phyloP scores from a whole-genome alignment of 73 alveolate genomes.

The Paraurostyla sp. region DNA sequence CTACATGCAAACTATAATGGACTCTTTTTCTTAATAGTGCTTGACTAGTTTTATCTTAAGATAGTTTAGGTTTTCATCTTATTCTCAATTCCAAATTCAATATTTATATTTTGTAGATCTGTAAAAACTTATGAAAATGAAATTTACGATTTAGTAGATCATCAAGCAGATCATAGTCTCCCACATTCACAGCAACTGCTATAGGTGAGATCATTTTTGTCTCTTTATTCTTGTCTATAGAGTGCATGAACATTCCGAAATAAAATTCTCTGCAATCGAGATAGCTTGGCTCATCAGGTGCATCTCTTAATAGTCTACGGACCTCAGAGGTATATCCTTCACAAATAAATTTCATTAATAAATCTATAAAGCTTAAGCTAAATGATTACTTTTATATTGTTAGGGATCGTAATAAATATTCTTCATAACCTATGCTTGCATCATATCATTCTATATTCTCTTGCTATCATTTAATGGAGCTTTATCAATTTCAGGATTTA shows the following conservation, averaged over 20 bases:
- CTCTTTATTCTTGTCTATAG: conserved; percentile 32
- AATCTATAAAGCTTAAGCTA: not conserved
- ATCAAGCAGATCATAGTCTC: conserved; percentile 34
- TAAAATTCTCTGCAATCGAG: conserved; percentile 49
- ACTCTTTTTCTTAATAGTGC: conserved; percentile 3
- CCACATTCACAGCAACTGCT: conserved; percentile 53
- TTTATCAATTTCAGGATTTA: not conserved
- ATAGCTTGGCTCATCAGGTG: conserved; percentile 32
- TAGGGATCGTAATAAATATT: conserved; percentile 38
- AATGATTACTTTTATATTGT: conserved; percentile 16
- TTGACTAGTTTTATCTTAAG: conserved; percentile 7
- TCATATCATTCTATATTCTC: not conserved
- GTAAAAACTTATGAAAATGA: too few species aligned
- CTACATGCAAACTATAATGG: conserved; percentile 40
- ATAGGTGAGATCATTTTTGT: conserved; percentile 38
- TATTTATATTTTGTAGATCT: conserved; percentile 39
- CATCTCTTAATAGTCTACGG: conserved; percentile 33
- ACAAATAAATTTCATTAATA: conserved; percentile 39
- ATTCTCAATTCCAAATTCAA: conserved; percentile 42
- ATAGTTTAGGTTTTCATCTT: conserved; percentile 6
- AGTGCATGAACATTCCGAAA: conserved; percentile 15
- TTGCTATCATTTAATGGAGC: not conserved
- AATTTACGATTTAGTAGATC: conserved; percentile 14
- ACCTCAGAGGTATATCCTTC: conserved; percentile 46
- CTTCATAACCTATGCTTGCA: not conserved